Percentiles rank a stretch among this genome's conserved stretches.
phyloP scores from a whole-genome alignment of 306 rosid species.

The Pyrus bretschneideri region DNA sequence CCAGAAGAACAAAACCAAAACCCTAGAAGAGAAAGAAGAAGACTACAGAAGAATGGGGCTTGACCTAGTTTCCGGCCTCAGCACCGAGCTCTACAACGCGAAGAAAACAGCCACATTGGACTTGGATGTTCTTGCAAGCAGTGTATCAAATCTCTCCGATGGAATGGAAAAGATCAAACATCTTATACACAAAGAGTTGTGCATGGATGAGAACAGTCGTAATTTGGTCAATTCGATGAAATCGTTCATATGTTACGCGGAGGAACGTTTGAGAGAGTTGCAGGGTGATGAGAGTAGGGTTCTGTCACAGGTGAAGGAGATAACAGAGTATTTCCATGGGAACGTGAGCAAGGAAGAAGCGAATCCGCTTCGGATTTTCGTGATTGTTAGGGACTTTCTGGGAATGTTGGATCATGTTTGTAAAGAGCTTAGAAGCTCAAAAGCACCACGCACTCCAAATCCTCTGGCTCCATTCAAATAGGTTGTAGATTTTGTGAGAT shows the following conservation, averaged over 20 bases:
- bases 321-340: conserved; percentile 90
- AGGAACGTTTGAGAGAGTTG: conserved; percentile 45
- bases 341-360: conserved; percentile 76
- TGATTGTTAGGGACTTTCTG: conserved; percentile 88
- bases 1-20: conserved; percentile 45
- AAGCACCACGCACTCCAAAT: conserved; percentile 40
- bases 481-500: conserved; percentile 21
- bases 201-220: conserved; percentile 28
- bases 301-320: conserved; percentile 57
- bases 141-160: conserved; percentile 57
- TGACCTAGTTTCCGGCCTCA: conserved; percentile 75
- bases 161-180: conserved; percentile 41
- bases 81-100: conserved; percentile 79
- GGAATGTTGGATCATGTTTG: conserved; percentile 87
- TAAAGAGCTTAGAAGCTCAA: conserved; percentile 72
- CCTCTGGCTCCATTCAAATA: conserved; percentile 80
- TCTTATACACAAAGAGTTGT: conserved; percentile 36
- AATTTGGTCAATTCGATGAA: conserved; percentile 43
- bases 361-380: conserved; percentile 74
- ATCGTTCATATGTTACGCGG: conserved; percentile 45
- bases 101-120: conserved; percentile 83
- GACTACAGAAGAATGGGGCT: conserved; percentile 84
- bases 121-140: conserved; percentile 69
- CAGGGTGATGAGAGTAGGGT: conserved; percentile 65
- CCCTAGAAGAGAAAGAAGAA: conserved; percentile 70